Conservation (phyloP, 176 grass and related monocot genomes). For the Poa annua region DNA sequence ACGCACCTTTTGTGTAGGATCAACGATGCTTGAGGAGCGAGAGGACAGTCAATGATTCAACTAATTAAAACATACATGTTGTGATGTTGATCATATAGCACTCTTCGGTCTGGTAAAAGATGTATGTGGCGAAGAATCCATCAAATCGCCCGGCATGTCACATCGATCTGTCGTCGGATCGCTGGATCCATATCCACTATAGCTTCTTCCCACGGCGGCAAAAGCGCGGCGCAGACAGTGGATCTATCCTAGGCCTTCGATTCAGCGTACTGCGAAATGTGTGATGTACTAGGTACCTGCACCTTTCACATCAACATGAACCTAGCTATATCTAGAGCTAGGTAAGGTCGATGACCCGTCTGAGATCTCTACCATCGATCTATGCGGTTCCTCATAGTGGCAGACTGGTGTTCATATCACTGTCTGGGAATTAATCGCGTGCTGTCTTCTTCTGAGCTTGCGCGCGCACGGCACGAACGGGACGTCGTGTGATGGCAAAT, state of each 20-base stretch:
- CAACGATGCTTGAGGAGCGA: too few species aligned
- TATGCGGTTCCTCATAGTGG: neutral
- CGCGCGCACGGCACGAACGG: neutral
- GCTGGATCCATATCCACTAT: neutral
- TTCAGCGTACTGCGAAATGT: neutral
- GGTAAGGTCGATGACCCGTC: neutral
- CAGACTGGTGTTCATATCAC: slow-evolving; percentile 4
- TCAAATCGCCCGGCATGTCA: neutral
- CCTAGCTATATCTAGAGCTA: neutral
- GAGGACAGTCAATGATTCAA: too few species aligned
- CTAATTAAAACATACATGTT: too few species aligned
- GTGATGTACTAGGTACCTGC: neutral
- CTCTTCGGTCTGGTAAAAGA: too few species aligned
- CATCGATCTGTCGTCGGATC: neutral
- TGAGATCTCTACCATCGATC: neutral
- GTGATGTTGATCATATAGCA: too few species aligned
- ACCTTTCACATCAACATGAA: neutral
- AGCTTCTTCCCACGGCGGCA: neutral
- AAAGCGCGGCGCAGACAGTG: neutral
- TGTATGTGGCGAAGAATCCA: neutral
- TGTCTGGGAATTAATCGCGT: neutral
- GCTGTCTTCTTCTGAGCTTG: neutral
- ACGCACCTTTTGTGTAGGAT: too few species aligned
- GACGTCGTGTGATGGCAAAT: neutral
- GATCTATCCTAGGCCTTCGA: neutral